These are phyloP conservation scores for Schizochytrium sp. DNA, from an alignment of 108 stramenopile species.

Conservation along the genomic window DNA sequence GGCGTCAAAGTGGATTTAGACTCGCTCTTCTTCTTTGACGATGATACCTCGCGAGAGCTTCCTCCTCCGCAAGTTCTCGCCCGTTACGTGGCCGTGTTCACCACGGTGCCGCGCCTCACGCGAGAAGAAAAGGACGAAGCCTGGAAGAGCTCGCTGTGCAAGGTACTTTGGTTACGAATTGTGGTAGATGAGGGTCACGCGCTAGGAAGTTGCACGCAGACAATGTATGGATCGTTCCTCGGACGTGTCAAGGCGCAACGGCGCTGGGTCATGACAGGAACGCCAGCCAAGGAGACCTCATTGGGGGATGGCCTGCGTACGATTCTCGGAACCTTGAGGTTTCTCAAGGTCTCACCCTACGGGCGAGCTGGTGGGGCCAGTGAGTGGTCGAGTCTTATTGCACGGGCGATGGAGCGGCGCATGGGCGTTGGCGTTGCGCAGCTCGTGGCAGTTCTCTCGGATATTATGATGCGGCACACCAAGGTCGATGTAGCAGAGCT, in stretches of 20 bases:
- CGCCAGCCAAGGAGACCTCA: conserved; percentile 14
- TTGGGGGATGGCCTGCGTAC: not conserved
- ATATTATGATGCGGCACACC: not conserved
- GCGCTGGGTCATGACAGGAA: conserved; percentile 15
- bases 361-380: not conserved
- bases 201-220: not conserved
- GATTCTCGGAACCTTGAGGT: not conserved
- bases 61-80: not conserved
- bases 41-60: not conserved
- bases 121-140: not conserved
- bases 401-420: not conserved
- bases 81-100: not conserved
- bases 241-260: not conserved
- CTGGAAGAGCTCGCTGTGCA: not conserved
- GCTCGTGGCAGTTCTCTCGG: not conserved
- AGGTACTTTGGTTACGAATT: not conserved
- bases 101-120: not conserved
- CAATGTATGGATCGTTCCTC: not conserved
- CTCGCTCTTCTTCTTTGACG: not conserved
- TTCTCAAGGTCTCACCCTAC: not conserved
- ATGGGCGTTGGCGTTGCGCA: not conserved
- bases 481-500: not conserved
- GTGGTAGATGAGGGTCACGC: not conserved
- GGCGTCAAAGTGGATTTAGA: not conserved
- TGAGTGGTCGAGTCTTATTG: not conserved